phyloP scores from a whole-genome alignment of 306 rosid species.

The Betula pendula region DNA sequence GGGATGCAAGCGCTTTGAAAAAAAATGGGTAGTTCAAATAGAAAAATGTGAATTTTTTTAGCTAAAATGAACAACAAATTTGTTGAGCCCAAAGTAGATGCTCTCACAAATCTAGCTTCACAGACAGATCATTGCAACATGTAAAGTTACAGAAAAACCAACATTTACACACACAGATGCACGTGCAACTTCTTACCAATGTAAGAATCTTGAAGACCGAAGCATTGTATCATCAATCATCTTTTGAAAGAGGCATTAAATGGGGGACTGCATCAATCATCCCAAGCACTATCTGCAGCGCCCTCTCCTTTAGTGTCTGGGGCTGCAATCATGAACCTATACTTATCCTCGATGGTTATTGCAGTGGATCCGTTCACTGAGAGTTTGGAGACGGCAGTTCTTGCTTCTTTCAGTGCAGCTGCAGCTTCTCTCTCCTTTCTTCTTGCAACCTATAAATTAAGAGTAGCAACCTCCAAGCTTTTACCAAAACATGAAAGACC shows the following conservation, averaged over 20 bases:
- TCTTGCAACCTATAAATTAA: conserved; percentile 67
- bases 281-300: conserved; percentile 89
- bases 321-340: conserved; percentile 68
- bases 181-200: conserved; percentile 23
- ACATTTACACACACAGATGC: not conserved
- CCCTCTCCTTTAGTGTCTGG: conserved; percentile 58
- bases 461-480: conserved; percentile 18
- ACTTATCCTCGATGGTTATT: conserved; percentile 73
- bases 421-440: conserved; percentile 89
- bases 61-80: too few species aligned
- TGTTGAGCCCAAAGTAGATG: not conserved
- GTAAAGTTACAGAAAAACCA: not conserved
- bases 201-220: conserved; percentile 25
- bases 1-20: too few species aligned
- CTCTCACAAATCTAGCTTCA: not conserved
- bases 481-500: not conserved
- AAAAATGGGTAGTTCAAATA: too few species aligned
- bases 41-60: too few species aligned
- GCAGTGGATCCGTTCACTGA: conserved; percentile 49
- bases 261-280: conserved; percentile 42
- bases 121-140: not conserved
- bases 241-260: conserved; percentile 23
- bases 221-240: conserved; percentile 28
- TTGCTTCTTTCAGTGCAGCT: conserved; percentile 78
- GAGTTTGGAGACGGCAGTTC: conserved; percentile 52